Evolutionary conservation across 768 basidiomycete genomes (phyloP).

Genomic region (Suillus spraguei): DNA sequence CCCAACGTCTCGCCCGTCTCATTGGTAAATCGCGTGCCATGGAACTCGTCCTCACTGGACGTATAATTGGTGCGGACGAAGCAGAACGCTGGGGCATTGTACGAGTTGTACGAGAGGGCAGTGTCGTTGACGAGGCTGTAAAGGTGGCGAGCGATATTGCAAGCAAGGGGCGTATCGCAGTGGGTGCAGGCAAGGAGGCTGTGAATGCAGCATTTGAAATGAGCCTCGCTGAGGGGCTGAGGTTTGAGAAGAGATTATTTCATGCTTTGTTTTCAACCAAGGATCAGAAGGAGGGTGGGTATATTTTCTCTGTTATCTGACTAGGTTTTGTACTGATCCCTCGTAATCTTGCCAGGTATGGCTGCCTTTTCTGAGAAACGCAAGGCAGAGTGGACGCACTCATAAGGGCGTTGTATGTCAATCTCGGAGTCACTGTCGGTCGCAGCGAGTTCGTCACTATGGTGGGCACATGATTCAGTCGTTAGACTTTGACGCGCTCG

Average conservation of each 20-base stretch:
- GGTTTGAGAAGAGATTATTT: slow-evolving; percentile 89
- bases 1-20: slow-evolving; percentile 82
- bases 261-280: slow-evolving; percentile 90
- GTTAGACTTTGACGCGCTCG: too few relatives aligned
- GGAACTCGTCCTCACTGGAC: slow-evolving; percentile 92
- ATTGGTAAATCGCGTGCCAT: slow-evolving; percentile 94
- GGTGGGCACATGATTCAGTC: too few relatives aligned
- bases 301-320: neutral
- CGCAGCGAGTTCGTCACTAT: too few relatives aligned
- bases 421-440: too few relatives aligned
- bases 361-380: slow-evolving; percentile 92
- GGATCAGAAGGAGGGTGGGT: slow-evolving; percentile 92
- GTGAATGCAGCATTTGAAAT: slow-evolving; percentile 93
- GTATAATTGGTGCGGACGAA: slow-evolving; percentile 76
- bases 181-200: slow-evolving; percentile 89
- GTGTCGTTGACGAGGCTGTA: slow-evolving; percentile 88
- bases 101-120: slow-evolving; percentile 72
- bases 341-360: slow-evolving; percentile 67
- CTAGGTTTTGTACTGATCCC: slow-evolving; percentile 11
- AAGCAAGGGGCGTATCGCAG: slow-evolving; percentile 79
- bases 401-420: slow-evolving; percentile 17
- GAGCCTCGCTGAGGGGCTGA: slow-evolving; percentile 77
- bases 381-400: slow-evolving; percentile 78
- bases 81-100: slow-evolving; percentile 89
- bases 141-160: slow-evolving; percentile 78